Evolutionary conservation across 805 yeast species (phyloP), one percentile per base, ranked within the genome.

Genomic region (Ogataea neopini): DNA sequence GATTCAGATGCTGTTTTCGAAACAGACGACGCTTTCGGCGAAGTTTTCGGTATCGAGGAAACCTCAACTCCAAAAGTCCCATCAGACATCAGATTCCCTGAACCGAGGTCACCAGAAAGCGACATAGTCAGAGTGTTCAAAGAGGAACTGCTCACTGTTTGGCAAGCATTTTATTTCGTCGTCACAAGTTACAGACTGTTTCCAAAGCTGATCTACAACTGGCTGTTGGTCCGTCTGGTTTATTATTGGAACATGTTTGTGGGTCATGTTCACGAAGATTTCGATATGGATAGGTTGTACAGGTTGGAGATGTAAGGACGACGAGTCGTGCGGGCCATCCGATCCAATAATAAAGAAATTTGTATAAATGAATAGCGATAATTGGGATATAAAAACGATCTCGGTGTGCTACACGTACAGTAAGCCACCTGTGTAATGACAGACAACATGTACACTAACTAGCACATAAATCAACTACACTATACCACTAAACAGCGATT

Each of bases 181-280:
- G 64, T 78, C 45, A 60, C 67, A 20, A 82, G 96, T 40, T 91
- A 92, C 66, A 56, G 74, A 41, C 75, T 82, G 33, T 76, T 92
- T 52, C 97, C 97, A 9, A 71, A 72, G 46, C 77, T 81, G 45
- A 34, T 86, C 1, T 80, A 76, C 68, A 74, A 77, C 30, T 53
- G 80, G 46, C 53, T 68, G 8, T 54, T 89, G 41, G 69, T 74
- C 45, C 72, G 81, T 50, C 39, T 78, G 30, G 76, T 75, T 48
- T 69, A 73, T 33, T 74, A 78, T 63, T 92, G 97, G 97, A 83
- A 85, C 59, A 63, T 63, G 30, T 86, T 88, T 61, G 74, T 88
- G 47, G 96, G 96, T n/a, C 76, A 74, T 36, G 69, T 63, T 25
- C 53, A 63, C 14, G 61, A 63, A 26, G 69, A 66, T 40, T 66